Evolutionary conservation across 331 rosid genomes (phyloP).

Genomic region (Malus hybrid): DNA sequence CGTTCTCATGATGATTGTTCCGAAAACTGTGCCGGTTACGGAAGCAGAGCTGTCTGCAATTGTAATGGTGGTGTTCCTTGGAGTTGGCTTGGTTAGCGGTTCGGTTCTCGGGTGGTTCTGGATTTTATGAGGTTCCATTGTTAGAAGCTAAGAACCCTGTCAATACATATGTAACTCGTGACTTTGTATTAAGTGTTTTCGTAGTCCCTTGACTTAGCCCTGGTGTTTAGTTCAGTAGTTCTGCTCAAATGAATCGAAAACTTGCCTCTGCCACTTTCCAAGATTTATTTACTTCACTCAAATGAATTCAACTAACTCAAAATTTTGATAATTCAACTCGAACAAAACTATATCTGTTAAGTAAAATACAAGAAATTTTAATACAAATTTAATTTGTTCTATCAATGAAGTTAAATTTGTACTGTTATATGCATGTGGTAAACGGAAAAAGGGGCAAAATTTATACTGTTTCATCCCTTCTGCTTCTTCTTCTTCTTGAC

Average conservation of each 20-base stretch:
- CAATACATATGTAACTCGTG: neutral
- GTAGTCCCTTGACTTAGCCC: neutral
- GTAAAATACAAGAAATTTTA: no score
- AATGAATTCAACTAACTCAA: neutral
- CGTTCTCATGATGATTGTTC: slow-evolving; percentile 68
- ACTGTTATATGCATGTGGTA: no score
- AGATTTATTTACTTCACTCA: neutral
- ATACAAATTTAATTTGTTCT: neutral
- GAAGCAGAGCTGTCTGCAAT: slow-evolving; percentile 77
- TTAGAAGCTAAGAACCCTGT: neutral
- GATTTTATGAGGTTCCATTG: slow-evolving; percentile 42
- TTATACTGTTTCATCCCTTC: no score
- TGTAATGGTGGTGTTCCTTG: slow-evolving; percentile 74
- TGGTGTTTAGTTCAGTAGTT: neutral
- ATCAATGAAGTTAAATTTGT: no score
- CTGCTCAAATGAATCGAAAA: neutral
- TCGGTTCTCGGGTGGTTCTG: slow-evolving; percentile 90
- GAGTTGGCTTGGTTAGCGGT: slow-evolving; percentile 77
- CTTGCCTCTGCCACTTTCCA: neutral
- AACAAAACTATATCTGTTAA: neutral
- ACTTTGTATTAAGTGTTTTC: neutral
- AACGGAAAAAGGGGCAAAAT: no score
- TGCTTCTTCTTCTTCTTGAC: neutral
- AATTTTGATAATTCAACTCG: neutral
- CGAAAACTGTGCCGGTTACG: slow-evolving; percentile 52